A percentile compares a stretch with the other conserved stretches of the same genome.
These are phyloP conservation scores for Termitomyces sp. DNA, from an alignment of 1,284 basidiomycete genomes.

Conservation along the genomic window DNA sequence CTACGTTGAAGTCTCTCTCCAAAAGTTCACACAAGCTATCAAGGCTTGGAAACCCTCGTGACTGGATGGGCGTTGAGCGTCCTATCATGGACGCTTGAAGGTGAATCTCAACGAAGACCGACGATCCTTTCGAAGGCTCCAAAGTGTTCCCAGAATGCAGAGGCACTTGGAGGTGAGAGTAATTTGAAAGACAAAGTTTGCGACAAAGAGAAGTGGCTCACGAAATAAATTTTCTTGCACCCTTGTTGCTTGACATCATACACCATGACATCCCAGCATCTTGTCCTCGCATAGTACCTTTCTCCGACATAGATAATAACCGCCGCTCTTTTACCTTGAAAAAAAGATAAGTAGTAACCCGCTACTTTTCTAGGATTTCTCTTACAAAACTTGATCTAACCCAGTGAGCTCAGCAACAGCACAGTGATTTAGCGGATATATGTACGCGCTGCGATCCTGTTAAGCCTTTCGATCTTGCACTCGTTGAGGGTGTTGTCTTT, in stretches of 20 bases:
- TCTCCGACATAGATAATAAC: not conserved
- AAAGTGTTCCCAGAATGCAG: not conserved
- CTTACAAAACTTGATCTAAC: not conserved
- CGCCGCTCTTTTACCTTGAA: not conserved
- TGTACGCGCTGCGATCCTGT: not conserved
- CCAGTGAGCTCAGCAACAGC: not conserved
- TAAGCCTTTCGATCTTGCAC: not conserved
- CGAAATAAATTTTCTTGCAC: not conserved
- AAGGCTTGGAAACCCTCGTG: not conserved
- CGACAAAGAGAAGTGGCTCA: not conserved
- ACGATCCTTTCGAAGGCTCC: not conserved
- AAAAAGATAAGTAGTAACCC: not conserved
- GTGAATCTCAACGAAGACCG: not conserved
- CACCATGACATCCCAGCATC: not conserved
- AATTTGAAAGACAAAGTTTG: not conserved
- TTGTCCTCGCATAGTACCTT: not conserved
- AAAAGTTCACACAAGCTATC: not conserved
- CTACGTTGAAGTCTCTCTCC: not conserved
- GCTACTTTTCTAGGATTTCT: not conserved
- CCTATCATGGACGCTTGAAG: not conserved
- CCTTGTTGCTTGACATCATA: not conserved
- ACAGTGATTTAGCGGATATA: not conserved
- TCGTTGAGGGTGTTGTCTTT: not conserved
- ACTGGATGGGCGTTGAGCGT: not conserved
- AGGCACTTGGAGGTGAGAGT: not conserved